Conservation (phyloP, 2,329 filamentous ascomycete genomes). For the Aspergillus ibericus region DNA sequence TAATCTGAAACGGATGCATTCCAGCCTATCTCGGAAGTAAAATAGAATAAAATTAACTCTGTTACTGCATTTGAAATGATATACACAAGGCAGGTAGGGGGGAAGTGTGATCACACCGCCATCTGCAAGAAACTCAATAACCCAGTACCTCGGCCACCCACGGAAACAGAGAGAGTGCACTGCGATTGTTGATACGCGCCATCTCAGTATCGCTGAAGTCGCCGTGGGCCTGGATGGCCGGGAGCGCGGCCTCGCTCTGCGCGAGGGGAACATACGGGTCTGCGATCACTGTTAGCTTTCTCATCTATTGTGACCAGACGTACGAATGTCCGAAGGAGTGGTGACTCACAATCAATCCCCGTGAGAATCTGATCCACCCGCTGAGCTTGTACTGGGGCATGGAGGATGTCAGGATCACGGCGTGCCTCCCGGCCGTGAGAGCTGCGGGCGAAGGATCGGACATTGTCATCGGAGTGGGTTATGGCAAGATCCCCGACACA, state of each 20-base stretch:
- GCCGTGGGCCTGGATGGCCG: slow-evolving; percentile 16
- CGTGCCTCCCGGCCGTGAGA: neutral
- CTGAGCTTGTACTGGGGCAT: neutral
- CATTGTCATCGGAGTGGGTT: neutral
- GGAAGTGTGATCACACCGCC: no score
- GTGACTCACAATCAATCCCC: slow-evolving; percentile 27
- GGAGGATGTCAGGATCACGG: neutral
- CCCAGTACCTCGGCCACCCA: slow-evolving; percentile 4
- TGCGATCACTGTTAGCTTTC: slow-evolving; percentile 3
- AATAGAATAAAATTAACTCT: no score
- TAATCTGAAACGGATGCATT: no score
- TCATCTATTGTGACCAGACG: neutral
- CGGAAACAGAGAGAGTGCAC: slow-evolving; percentile 27
- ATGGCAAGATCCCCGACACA: neutral
- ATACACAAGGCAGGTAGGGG: no score
- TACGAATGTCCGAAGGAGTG: no score
- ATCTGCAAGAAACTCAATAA: no score
- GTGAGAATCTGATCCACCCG: slow-evolving; percentile 18
- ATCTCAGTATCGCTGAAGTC: slow-evolving; percentile 22
- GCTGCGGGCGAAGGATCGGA: neutral
- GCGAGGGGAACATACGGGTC: slow-evolving; percentile 22
- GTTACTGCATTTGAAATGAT: no score
- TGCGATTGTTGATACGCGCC: slow-evolving; percentile 22
- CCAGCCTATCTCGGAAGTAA: no score
- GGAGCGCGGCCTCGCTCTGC: slow-evolving; percentile 10